Percentiles rank a stretch among this genome's conserved stretches.
Conservation (phyloP, 1,284 basidiomycete genomes). For the Heliocybe sulcata region DNA sequence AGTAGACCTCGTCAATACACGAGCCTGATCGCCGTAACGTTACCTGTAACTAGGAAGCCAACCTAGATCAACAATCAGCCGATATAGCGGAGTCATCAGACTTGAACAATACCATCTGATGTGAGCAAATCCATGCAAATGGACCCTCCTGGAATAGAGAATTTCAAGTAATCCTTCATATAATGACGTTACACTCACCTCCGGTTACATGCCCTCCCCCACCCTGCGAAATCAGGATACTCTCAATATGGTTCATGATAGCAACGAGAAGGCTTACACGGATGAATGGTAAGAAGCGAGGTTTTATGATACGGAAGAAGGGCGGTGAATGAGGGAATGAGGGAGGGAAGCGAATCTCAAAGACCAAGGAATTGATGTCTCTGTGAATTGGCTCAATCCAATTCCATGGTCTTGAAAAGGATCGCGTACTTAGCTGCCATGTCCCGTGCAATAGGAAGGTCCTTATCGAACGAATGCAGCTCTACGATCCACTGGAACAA, state of each 20-base stretch:
- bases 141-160: slow-evolving; percentile 38
- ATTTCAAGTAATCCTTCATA: too few species aligned
- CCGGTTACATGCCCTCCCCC: slow-evolving; percentile 59
- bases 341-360: slow-evolving; percentile 57
- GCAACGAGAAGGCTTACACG: slow-evolving; percentile 18
- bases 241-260: background rate
- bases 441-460: slow-evolving; percentile 47
- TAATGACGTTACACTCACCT: slow-evolving; percentile 25
- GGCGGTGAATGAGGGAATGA: slow-evolving; percentile 51
- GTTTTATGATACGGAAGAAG: slow-evolving; percentile 57
- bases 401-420: background rate
- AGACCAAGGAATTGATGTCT: slow-evolving; percentile 52
- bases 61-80: slow-evolving; percentile 21
- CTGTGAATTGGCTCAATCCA: slow-evolving; percentile 10
- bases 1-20: too few species aligned
- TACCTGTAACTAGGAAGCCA: slow-evolving; percentile 64
- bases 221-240: slow-evolving; percentile 23
- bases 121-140: slow-evolving; percentile 66
- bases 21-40: slow-evolving; percentile 2
- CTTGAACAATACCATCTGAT: slow-evolving; percentile 36
- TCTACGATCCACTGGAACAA: slow-evolving; percentile 65
- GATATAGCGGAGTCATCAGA: background rate
- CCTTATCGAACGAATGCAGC: slow-evolving; percentile 54
- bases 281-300: slow-evolving; percentile 53
- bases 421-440: slow-evolving; percentile 36